Conservation (phyloP, 2,329 filamentous ascomycete species). For the Fusarium sp. region DNA sequence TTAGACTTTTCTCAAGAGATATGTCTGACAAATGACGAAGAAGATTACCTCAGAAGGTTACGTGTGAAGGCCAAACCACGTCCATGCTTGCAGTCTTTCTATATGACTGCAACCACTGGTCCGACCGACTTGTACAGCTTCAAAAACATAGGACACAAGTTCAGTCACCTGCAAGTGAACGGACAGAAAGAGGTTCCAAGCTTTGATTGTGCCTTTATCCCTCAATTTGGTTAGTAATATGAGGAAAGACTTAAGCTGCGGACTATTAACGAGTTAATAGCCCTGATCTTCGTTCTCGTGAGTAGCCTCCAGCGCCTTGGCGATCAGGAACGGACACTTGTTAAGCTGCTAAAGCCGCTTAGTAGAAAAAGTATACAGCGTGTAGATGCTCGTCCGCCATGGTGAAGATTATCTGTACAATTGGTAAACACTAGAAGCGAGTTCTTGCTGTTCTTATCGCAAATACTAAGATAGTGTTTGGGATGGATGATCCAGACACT, state of each 20-base stretch:
- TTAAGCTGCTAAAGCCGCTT: neutral
- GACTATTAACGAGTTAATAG: neutral
- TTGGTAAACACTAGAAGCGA: no score
- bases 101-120: neutral
- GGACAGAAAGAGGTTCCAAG: accelerated
- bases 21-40: accelerated
- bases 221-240: neutral
- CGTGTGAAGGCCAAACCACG: accelerated
- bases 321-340: no score
- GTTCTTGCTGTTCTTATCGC: no score
- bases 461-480: no score
- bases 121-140: neutral
- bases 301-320: accelerated
- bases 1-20: accelerated
- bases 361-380: no score
- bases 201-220: neutral
- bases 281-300: neutral
- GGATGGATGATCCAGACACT: no score
- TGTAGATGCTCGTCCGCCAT: neutral
- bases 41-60: accelerated
- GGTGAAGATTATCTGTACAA: neutral
- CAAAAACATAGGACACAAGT: neutral
- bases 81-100: neutral
- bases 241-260: no score
- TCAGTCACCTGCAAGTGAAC: neutral